Base-by-base conservation (phyloP, 2,329 filamentous ascomycete genomes). In the Podosphaera aphanis region DNA sequence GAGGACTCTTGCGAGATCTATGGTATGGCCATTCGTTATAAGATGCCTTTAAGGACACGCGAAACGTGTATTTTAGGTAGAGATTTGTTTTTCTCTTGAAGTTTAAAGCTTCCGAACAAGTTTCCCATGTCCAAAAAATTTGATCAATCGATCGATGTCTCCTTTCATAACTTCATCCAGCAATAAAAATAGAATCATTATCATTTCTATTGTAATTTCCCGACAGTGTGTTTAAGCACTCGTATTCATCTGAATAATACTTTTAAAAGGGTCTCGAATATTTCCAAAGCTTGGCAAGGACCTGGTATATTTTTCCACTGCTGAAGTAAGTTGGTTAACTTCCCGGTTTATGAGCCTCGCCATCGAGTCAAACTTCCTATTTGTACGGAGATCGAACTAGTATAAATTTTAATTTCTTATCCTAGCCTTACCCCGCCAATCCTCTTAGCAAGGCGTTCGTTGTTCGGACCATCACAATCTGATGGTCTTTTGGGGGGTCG, bases 401-500 rank as follows among this genome's bases (percentile, higher is more conserved):
- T 42, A 47, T 48, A 49, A 46, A 46, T 29, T 46, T 23, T 25
- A 40, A 46, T 47, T 36, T 21, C 39, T 54, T 52, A 58, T 43
- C 57, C 56, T 59, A 59, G 54, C 56, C 72, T 76, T 69, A 74
- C 70, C 64, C 70, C 68, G 69, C 70, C 70, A 71, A 76, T 69
- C 64, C 70, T 66, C 66, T 76, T 76, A 74, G 72, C 68, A 68
- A 75, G 69, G 45, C 60, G 61, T 48, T 63, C 57, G 52, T 50
- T 57, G 48, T 46, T 48, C 36, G 55, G 52, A 48, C 50, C 53
- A 53, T 57, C 57, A 47, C 49, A 51, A 48, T 53, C 53, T 51
- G 53, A 49, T 64, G 65, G 63, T 60, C 74, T 81, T 71, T 90
- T 92, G 64, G 77, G 78, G 74, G 79, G 75, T 75, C 79, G 79